Base-by-base conservation (phyloP, 495 filamentous ascomycete genomes). In the Xylaria flabelliformis region DNA sequence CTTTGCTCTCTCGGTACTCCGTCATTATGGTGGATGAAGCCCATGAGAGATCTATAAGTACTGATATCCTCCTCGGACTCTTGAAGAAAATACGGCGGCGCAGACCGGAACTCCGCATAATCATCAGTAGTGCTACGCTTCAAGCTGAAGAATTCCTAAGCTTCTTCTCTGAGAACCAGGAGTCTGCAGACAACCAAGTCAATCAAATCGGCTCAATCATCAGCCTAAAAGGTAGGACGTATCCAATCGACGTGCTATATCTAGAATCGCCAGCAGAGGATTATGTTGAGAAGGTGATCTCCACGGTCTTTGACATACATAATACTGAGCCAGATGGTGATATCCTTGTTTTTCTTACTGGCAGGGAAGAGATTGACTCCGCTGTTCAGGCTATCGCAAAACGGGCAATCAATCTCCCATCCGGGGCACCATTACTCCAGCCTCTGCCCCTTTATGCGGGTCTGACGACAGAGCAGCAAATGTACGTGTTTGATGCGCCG, bases 21-120 rank as follows among this genome's bases (percentile, higher is more conserved):
- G 93, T 98, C 44, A 93, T 99, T 76, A 99, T 98, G 95, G 92
- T 99, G 29, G 96, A 99, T 78, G 96, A 99, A 80, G 97, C 97
- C 36, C 96, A 99, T 82, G 96, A 99, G 81, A 89, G 97, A 66
- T 97, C 94, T 71, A 87, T 99, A 69, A 97, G 95, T 81, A 95
- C 95, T 8, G 96, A 99, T 76, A 89, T 99, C 48, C 87, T 99
- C 6, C 89, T 99, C 48, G 95, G 96, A 0, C 84, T 98, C n/a
- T 78, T 99, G 51, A 98, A 97, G 83, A 98, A 98, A 80, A 96
- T 99, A 73, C 82, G 89, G 69, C 94, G 90, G 80, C 91, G 88
- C 81, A 87, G 96, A 42, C 87, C 91, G 41, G 95, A 98, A 58
- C 83, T 98, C 51, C 88, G 95, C 10, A 92, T 99, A 71, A 89